These are phyloP conservation scores for Cyanidioschyzon merolae DNA, from an alignment of 23 red algal species.

Conservation along the genomic window DNA sequence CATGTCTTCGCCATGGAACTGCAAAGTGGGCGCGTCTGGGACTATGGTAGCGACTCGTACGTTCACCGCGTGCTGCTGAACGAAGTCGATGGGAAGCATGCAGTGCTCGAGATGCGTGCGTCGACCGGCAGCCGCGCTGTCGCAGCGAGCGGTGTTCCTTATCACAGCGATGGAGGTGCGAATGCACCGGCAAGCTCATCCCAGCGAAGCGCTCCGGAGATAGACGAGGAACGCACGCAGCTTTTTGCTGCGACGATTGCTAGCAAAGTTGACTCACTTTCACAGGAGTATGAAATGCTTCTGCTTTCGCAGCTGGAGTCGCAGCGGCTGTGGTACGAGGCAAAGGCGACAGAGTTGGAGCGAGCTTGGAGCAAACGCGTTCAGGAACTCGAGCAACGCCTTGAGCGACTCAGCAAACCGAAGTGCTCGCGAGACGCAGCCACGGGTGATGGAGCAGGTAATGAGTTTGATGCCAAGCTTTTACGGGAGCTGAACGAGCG, in stretches of 20 bases:
- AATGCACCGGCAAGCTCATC: neutral
- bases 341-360: neutral
- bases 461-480: neutral
- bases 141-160: neutral
- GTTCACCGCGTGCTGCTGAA: constrained; percentile 20
- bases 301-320: constrained; percentile 25
- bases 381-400: constrained; percentile 1
- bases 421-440: neutral
- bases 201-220: neutral
- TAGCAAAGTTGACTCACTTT: constrained; percentile 21
- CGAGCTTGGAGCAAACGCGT: neutral
- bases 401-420: neutral
- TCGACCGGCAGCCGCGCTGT: neutral
- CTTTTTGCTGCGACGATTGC: constrained; percentile 3
- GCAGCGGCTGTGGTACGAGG: constrained; percentile 27
- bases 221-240: constrained; percentile 2
- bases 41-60: constrained; percentile 25
- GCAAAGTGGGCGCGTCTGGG: constrained; percentile 21
- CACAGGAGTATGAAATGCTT: constrained; percentile 22
- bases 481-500: constrained; percentile 3
- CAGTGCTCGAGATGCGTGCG: neutral
- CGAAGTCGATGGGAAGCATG: neutral
- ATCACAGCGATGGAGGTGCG: neutral
- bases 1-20: constrained; percentile 25
- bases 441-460: neutral